phyloP scores from a whole-genome alignment of 2,329 filamentous ascomycete genomes.

The Periconia digitata region DNA sequence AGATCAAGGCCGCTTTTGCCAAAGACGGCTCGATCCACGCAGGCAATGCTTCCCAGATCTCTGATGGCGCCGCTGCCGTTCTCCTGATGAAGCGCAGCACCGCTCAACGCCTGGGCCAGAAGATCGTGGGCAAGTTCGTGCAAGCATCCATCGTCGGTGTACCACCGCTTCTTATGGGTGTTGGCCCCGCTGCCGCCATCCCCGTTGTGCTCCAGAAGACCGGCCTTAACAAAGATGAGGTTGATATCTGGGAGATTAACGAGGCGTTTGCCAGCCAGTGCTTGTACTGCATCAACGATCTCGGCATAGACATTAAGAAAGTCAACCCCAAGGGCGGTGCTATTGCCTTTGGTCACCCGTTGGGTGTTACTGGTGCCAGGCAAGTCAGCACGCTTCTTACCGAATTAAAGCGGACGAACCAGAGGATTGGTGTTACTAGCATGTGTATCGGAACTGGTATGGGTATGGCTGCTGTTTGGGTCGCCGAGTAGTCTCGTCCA shows the following conservation, averaged over 20 bases:
- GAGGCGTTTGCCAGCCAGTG: slow-evolving; percentile 97
- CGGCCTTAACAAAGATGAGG: slow-evolving; percentile 78
- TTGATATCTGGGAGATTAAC: slow-evolving; percentile 99
- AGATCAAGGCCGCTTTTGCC: slow-evolving; percentile 87
- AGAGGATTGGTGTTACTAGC: slow-evolving; percentile 87
- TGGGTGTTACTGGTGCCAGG: slow-evolving; percentile 90
- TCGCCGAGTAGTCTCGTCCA: slow-evolving; percentile 71
- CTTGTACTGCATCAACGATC: slow-evolving; percentile 87
- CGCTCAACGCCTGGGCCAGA: slow-evolving; percentile 83
- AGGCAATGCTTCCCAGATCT: slow-evolving; percentile 94
- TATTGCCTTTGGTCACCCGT: slow-evolving; percentile 92
- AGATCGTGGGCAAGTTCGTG: slow-evolving; percentile 90
- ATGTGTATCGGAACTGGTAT: slow-evolving; percentile 97
- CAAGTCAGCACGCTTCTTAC: slow-evolving; percentile 92
- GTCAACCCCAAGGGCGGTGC: slow-evolving; percentile 97
- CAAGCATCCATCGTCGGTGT: slow-evolving; percentile 84
- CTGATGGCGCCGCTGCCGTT: slow-evolving; percentile 89
- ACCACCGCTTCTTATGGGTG: slow-evolving; percentile 89
- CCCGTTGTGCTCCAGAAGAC: slow-evolving; percentile 87
- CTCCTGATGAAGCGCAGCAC: slow-evolving; percentile 93
- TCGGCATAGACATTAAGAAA: slow-evolving; percentile 80
- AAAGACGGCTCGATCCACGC: slow-evolving; percentile 94
- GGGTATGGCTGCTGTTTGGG: slow-evolving; percentile 97
- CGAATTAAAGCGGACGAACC: slow-evolving; percentile 79
- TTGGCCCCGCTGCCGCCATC: slow-evolving; percentile 94